Base-by-base conservation (phyloP, 164 flowering plant species). In the Pachysandra terminalis region DNA sequence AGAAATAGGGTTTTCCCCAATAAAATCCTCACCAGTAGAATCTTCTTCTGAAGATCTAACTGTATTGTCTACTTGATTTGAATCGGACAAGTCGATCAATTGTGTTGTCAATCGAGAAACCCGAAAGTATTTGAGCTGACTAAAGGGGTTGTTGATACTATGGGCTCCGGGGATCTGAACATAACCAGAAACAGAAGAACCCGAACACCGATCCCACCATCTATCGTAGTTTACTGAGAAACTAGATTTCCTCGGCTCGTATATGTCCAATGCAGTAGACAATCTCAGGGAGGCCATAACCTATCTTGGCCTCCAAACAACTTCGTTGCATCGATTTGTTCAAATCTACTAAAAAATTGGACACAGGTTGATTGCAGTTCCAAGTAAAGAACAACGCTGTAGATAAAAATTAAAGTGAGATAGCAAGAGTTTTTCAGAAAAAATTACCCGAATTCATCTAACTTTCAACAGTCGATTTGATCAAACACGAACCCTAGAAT, bases 201-300 rank as follows among this genome's bases (percentile, higher is more conserved):
- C 21, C 0, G 80, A 63, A 61, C 28, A 64, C 0, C 65, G 49
- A 60, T 61, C 70, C 32, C 68, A 32, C 0, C 71, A 72, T 15
- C 64, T 68, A 41, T 55, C n/a, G 23, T 78, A 62, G 56, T 66
- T 68, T 0, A 24, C 52, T 35, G 58, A 16, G 59, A 71, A 77
- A 65, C 40, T 76, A 12, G 66, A 65, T 56, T 71, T 78, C 58
- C 72, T 82, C 53, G 79, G 56, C 51, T 83, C 83, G 56, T 19
- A 70, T 6, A 76, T 16, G 25, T 85, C 85, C 10, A 73, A n/a
- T 21, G 72, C 57, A 62, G 80, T 23, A 17, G 79, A 61, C n/a
- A 80, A 56, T 27, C 73, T 77, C 26, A 83, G 41, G 7, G 89
- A 80, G 63, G 78, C 83, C 88, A 84, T 84, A 63, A 21, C 14